These are phyloP conservation scores for Pythium myriotylum DNA, from an alignment of 352 stramenopile species.

Conservation along the genomic window DNA sequence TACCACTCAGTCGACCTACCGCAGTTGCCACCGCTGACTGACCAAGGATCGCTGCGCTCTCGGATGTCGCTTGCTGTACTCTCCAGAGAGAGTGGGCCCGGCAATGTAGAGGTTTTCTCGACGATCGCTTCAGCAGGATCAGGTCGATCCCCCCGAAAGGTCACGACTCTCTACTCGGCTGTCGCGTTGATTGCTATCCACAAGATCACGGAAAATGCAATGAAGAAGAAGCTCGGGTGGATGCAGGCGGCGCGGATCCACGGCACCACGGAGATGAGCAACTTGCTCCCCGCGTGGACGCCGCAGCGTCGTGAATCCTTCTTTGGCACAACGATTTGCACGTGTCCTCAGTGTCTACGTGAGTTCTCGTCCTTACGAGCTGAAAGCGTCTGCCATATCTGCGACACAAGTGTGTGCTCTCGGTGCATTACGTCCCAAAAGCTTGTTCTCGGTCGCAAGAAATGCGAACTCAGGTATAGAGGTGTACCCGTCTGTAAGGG, in stretches of 20 bases:
- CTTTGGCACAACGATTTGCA: neutral
- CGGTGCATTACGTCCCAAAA: conserved; percentile 6
- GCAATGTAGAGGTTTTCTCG: conserved; percentile 51
- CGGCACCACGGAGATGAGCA: neutral
- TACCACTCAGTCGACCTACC: conserved; percentile 39
- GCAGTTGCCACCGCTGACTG: conserved; percentile 31
- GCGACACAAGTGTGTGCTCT: conserved; percentile 1
- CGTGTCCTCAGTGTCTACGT: neutral
- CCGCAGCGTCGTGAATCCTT: neutral
- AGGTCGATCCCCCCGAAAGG: conserved; percentile 12
- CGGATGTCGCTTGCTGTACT: conserved; percentile 48
- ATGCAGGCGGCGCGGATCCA: conserved; percentile 1
- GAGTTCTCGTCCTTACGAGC: conserved; percentile 1
- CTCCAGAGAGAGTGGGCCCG: conserved; percentile 33
- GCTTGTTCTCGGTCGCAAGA: neutral
- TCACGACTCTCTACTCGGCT: conserved; percentile 22
- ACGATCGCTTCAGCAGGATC: conserved; percentile 41
- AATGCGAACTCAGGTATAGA: neutral
- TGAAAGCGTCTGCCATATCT: conserved; percentile 10
- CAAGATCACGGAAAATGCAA: conserved; percentile 20
- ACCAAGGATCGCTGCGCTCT: conserved; percentile 40
- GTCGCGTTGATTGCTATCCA: conserved; percentile 21
- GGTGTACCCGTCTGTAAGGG: conserved; percentile 5
- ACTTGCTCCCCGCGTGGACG: neutral
- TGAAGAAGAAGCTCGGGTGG: conserved; percentile 32